phyloP scores from a whole-genome alignment of 768 basidiomycete genomes.

The Brasilioporus rufonigricans region DNA sequence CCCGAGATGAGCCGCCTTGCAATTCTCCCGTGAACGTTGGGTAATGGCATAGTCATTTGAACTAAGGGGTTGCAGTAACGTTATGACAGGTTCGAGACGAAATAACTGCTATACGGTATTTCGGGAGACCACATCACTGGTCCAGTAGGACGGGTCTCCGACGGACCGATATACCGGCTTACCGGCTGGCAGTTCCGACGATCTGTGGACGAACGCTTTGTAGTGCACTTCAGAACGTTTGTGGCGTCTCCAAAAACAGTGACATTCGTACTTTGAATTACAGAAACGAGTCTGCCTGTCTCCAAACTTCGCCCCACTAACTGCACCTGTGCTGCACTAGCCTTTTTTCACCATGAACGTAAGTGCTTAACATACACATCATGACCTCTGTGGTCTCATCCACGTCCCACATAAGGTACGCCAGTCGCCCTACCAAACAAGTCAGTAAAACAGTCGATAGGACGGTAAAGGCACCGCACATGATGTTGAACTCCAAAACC shows the following conservation, averaged over 20 bases:
- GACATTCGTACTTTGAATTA: no score
- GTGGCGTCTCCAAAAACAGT: background rate
- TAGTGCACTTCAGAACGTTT: background rate
- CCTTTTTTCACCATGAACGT: no score
- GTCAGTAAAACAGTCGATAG: background rate
- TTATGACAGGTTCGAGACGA: no score
- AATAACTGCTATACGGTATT: no score
- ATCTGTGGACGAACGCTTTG: no score
- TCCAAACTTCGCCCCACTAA: no score
- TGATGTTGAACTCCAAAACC: constrained; percentile 69
- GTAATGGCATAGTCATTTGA: background rate
- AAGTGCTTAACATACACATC: no score
- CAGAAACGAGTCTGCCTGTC: no score
- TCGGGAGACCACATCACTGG: no score
- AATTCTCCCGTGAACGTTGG: background rate
- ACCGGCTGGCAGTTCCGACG: no score
- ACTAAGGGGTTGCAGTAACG: no score
- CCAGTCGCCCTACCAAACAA: constrained; percentile 37
- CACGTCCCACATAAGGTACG: constrained; percentile 49
- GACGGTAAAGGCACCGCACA: constrained; percentile 40
- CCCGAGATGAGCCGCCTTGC: background rate
- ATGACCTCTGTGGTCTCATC: constrained; percentile 13
- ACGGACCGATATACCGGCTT: background rate
- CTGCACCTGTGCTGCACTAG: no score
- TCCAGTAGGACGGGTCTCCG: background rate